Conservation (phyloP, 768 basidiomycete genomes). For the Vishniacozyma victoriae region DNA sequence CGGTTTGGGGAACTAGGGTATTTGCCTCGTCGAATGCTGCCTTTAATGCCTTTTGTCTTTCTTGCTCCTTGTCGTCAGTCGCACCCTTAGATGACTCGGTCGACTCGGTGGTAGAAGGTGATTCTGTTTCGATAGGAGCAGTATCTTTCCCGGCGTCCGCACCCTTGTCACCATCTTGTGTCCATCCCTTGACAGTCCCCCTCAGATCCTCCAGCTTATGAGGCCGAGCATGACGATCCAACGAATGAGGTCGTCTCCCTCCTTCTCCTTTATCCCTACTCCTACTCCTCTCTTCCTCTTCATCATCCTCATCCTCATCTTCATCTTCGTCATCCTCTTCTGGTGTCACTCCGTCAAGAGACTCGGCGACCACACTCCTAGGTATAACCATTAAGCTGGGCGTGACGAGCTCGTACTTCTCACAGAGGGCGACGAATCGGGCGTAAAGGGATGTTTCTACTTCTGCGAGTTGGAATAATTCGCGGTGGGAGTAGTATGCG, state of each 20-base stretch:
- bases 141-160: neutral
- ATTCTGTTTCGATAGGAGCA: constrained; percentile 1
- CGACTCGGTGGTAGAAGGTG: constrained; percentile 1
- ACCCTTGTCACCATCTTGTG: neutral
- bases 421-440: constrained; percentile 77
- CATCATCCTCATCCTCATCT: constrained; percentile 9
- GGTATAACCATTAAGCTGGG: constrained; percentile 66
- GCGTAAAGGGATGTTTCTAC: constrained; percentile 84
- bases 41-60: neutral
- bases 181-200: neutral
- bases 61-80: no score
- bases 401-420: constrained; percentile 74
- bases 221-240: constrained; percentile 12
- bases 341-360: no score
- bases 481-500: constrained; percentile 90
- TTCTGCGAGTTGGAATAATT: constrained; percentile 62
- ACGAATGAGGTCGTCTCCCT: constrained; percentile 15
- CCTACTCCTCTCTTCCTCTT: constrained; percentile 1
- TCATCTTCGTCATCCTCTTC: constrained; percentile 13
- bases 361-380: constrained; percentile 3
- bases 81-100: neutral
- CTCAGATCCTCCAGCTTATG: neutral
- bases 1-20: neutral
- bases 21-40: neutral
- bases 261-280: constrained; percentile 3